These are phyloP conservation scores for Ustilago nuda DNA, from an alignment of 1,284 basidiomycete genomes.

Conservation along the genomic window DNA sequence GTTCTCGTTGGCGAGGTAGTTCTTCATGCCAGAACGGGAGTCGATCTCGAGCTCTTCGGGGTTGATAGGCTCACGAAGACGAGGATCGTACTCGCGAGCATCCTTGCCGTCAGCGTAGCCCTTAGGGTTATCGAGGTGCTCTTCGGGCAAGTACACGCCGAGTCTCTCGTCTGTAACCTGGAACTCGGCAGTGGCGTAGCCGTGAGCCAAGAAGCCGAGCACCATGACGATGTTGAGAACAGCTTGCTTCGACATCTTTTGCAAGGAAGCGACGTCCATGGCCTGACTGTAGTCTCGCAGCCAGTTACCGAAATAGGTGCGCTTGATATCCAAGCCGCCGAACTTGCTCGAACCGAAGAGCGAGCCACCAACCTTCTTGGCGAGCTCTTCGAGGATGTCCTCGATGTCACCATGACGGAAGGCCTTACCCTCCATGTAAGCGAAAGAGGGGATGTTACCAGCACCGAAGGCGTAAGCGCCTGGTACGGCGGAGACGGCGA, in stretches of 20 bases:
- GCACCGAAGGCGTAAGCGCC: conserved; percentile 59
- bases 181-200: conserved; percentile 76
- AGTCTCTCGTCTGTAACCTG: conserved; percentile 89
- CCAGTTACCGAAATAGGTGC: conserved; percentile 67
- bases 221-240: conserved; percentile 88
- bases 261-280: conserved; percentile 75
- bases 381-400: conserved; percentile 58
- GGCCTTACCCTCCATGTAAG: conserved; percentile 60
- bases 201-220: conserved; percentile 71
- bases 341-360: conserved; percentile 61
- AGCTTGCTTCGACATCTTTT: conserved; percentile 73
- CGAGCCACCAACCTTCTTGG: conserved; percentile 58
- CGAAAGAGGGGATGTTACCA: conserved; percentile 61
- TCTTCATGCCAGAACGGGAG: conserved; percentile 90
- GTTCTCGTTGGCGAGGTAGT: conserved; percentile 88
- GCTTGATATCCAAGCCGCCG: conserved; percentile 64
- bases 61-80: conserved; percentile 80
- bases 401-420: conserved; percentile 65
- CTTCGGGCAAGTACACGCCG: conserved; percentile 85
- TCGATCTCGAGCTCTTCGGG: conserved; percentile 88
- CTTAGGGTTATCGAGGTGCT: conserved; percentile 77
- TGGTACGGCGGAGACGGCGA: conserved; percentile 46
- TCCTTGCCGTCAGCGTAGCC: conserved; percentile 80
- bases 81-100: conserved; percentile 79
- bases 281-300: conserved; percentile 64